These are phyloP conservation scores for Corymbia citriodora DNA, from an alignment of 441 rosid species.

Conservation along the genomic window DNA sequence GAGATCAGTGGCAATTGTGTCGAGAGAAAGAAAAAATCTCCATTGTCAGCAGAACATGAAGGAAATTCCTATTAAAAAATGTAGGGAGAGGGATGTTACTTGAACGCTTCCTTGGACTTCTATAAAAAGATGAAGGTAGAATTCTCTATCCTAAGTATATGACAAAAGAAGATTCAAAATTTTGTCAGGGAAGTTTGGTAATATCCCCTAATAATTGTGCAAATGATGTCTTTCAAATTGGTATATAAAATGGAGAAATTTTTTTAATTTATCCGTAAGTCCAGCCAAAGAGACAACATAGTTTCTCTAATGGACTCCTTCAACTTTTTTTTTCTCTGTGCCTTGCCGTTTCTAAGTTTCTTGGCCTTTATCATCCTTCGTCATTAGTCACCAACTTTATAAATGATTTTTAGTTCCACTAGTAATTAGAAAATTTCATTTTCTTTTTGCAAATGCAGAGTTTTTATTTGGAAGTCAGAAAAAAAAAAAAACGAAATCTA, in stretches of 20 bases:
- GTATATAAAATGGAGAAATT: background rate
- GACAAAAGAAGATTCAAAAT: background rate
- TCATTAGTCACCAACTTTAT: background rate
- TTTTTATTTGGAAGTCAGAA: background rate
- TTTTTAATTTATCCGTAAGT: background rate
- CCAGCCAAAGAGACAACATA: background rate
- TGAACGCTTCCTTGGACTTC: background rate
- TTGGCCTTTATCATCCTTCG: background rate
- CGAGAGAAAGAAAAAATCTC: background rate
- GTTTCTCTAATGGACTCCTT: background rate
- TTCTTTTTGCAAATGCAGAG: background rate
- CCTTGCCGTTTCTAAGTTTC: background rate
- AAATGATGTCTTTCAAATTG: background rate
- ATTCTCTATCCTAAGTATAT: background rate
- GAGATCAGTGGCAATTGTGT: background rate
- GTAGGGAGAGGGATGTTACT: background rate
- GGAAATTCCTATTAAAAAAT: background rate
- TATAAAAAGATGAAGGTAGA: background rate
- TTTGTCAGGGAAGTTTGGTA: background rate
- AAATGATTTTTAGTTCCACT: background rate
- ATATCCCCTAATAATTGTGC: background rate
- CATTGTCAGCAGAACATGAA: background rate
- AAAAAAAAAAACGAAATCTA: background rate
- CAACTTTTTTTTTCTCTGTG: background rate
- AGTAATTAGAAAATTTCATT: background rate